Evolutionary conservation across 2,329 filamentous ascomycete genomes (phyloP).

Genomic region (Botrytis porri): DNA sequence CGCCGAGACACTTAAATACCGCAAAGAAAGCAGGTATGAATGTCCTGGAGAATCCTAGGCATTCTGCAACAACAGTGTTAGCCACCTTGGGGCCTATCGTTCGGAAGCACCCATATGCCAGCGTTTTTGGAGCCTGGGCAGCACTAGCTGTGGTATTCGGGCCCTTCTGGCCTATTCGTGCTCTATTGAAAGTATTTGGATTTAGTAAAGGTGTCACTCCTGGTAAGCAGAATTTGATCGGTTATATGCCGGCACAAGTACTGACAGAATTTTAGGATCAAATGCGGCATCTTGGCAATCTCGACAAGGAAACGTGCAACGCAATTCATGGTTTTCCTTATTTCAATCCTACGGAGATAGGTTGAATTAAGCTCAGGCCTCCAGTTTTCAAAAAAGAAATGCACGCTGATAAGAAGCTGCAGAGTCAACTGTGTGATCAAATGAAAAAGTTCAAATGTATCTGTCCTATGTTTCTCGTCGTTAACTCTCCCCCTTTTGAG

Average conservation of each 20-base stretch:
- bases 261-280: slow-evolving; percentile 1
- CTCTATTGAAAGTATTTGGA: slow-evolving; percentile 10
- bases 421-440: background rate
- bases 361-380: background rate
- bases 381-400: background rate
- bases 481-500: background rate
- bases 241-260: background rate
- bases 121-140: background rate
- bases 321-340: slow-evolving; percentile 12
- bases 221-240: background rate
- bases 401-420: too few species aligned
- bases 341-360: background rate
- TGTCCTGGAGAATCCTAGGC: background rate
- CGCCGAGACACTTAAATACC: background rate
- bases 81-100: background rate
- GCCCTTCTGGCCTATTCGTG: slow-evolving; percentile 4
- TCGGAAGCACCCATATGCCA: background rate
- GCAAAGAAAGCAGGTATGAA: slow-evolving; percentile 1
- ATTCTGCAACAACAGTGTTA: background rate
- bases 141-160: slow-evolving; percentile 1
- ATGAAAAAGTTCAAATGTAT: background rate
- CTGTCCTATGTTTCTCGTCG: background rate
- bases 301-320: slow-evolving; percentile 11
- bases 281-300: slow-evolving; percentile 5
- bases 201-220: slow-evolving; percentile 8